These are phyloP conservation scores for Talaromyces ruber DNA, from an alignment of 495 filamentous ascomycete genomes.

Conservation along the genomic window DNA sequence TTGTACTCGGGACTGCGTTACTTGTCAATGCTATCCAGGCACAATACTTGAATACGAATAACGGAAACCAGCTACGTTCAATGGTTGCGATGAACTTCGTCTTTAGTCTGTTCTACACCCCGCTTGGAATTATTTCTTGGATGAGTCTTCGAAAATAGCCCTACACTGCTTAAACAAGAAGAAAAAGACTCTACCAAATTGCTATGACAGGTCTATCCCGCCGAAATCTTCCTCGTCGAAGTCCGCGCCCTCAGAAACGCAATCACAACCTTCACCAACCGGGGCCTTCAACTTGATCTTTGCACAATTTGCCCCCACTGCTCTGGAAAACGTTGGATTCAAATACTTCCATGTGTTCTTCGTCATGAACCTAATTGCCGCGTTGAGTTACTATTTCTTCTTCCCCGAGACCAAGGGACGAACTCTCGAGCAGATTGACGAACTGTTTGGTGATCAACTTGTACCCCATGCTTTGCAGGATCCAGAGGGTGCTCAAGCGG, in stretches of 20 bases:
- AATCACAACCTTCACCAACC: conserved; percentile 44
- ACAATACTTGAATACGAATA: conserved; percentile 22
- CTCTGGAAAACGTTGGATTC: conserved; percentile 34
- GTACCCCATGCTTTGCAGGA: not conserved
- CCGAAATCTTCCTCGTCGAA: conserved; percentile 50
- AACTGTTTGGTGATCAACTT: conserved; percentile 26
- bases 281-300: conserved; percentile 46
- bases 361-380: conserved; percentile 39
- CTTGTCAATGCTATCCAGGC: conserved; percentile 40
- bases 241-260: conserved; percentile 45
- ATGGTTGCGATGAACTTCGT: conserved; percentile 51
- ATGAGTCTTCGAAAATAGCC: conserved; percentile 33
- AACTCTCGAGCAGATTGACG: conserved; percentile 46
- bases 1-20: conserved; percentile 43
- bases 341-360: conserved; percentile 48
- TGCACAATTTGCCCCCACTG: conserved; percentile 47
- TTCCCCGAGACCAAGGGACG: conserved; percentile 46
- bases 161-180: too few relatives aligned
- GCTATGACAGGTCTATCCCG: conserved; percentile 35
- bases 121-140: conserved; percentile 45
- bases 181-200: too few relatives aligned
- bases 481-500: not conserved
- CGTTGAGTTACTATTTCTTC: conserved; percentile 32
- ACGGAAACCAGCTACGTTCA: conserved; percentile 34
- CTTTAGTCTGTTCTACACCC: conserved; percentile 48